These are phyloP conservation scores for Candolleomyces efflorescens DNA, from an alignment of 768 basidiomycete species.

Conservation along the genomic window DNA sequence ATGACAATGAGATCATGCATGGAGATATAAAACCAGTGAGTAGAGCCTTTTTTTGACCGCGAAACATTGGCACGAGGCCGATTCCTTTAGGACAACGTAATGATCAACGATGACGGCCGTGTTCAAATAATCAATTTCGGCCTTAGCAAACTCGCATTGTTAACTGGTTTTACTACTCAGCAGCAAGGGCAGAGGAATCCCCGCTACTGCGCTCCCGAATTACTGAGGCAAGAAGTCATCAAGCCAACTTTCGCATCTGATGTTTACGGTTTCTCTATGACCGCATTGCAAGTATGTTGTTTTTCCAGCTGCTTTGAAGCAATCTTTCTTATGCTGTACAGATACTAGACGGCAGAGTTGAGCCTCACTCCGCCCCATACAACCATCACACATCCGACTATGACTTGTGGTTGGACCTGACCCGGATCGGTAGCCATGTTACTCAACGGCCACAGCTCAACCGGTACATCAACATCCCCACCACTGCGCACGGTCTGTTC, in stretches of 20 bases:
- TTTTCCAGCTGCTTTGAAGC: not conserved
- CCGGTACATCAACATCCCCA: not conserved
- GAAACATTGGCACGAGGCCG: not conserved
- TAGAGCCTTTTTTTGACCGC: not conserved
- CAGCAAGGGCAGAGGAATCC: not conserved
- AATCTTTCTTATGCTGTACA: not conserved
- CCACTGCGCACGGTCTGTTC: not conserved
- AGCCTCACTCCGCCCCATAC: not conserved
- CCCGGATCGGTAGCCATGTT: not conserved
- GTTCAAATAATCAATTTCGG: not conserved
- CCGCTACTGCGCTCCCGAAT: not conserved
- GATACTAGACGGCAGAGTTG: not conserved
- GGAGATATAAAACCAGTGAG: not conserved
- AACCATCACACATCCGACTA: not conserved
- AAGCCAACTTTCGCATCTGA: not conserved
- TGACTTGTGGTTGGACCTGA: not conserved
- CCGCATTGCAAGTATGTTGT: not conserved
- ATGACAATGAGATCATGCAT: not conserved
- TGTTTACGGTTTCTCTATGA: not conserved
- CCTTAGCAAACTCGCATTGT: not conserved
- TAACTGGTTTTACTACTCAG: not conserved
- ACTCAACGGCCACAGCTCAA: not conserved
- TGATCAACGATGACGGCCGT: not conserved
- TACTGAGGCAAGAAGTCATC: not conserved
- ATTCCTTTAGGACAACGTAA: not conserved